Percentiles rank a stretch among this genome's conserved stretches.
These are phyloP conservation scores for Russula sp. DNA, from an alignment of 768 basidiomycete species.

Conservation along the genomic window DNA sequence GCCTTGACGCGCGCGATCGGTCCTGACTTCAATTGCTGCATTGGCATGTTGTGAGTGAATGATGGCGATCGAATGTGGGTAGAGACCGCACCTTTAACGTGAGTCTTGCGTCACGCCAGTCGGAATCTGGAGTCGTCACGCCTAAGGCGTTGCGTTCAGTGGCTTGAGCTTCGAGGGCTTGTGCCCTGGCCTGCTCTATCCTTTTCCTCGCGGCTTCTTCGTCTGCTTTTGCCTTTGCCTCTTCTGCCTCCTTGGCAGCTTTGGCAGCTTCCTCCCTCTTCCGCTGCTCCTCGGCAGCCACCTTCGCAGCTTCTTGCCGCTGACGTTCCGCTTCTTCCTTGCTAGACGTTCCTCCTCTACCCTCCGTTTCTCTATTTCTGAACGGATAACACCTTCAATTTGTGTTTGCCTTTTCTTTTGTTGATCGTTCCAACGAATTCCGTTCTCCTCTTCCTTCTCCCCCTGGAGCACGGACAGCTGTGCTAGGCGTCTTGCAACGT, in stretches of 20 bases:
- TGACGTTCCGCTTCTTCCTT: slow-evolving; percentile 49
- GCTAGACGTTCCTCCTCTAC: slow-evolving; percentile 58
- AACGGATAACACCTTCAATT: slow-evolving; percentile 59
- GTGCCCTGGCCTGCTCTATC: slow-evolving; percentile 38
- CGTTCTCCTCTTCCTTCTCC: slow-evolving; percentile 46
- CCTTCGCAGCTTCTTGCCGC: slow-evolving; percentile 35
- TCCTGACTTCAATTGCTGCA: slow-evolving; percentile 60
- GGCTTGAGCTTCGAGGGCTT: slow-evolving; percentile 40
- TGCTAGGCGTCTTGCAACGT: slow-evolving; percentile 49
- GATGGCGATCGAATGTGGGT: slow-evolving; percentile 19
- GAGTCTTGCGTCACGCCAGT: slow-evolving; percentile 59
- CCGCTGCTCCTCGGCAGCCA: slow-evolving; percentile 33
- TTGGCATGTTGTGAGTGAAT: slow-evolving; percentile 26
- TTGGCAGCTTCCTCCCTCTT: slow-evolving; percentile 34
- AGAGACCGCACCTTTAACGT: slow-evolving; percentile 48
- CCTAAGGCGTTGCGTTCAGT: slow-evolving; percentile 47
- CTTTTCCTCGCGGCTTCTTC: slow-evolving; percentile 37
- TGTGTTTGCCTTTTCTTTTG: slow-evolving; percentile 50
- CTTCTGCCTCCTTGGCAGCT: slow-evolving; percentile 31
- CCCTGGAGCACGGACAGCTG: slow-evolving; percentile 45
- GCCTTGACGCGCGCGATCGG: slow-evolving; percentile 63
- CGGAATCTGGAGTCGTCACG: slow-evolving; percentile 54
- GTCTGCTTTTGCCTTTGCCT: slow-evolving; percentile 33
- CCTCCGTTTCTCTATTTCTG: slow-evolving; percentile 59
- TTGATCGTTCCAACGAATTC: slow-evolving; percentile 46